phyloP scores from a whole-genome alignment of 768 basidiomycete genomes.

The Naematelia encephala region DNA sequence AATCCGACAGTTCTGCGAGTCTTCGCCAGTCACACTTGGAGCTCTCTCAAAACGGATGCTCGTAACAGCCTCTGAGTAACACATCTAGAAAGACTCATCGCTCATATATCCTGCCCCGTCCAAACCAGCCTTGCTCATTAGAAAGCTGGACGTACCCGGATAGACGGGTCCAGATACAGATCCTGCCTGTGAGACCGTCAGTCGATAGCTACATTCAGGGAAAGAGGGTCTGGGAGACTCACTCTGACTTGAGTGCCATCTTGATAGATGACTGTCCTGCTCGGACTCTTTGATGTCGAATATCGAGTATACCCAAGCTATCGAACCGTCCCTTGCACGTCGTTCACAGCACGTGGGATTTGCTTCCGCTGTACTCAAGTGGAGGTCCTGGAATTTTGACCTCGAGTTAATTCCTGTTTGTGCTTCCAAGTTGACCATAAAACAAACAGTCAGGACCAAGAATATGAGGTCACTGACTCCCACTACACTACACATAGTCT shows the following conservation, averaged over 20 bases:
- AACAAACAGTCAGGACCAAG: background rate
- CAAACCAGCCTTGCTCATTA: too few relatives aligned
- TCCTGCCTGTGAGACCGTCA: conserved; percentile 49
- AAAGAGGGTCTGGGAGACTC: conserved; percentile 14
- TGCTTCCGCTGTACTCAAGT: background rate
- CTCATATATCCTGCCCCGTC: too few relatives aligned
- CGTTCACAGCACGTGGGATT: background rate
- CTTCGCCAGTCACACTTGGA: too few relatives aligned
- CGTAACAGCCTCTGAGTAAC: too few relatives aligned
- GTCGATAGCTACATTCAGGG: background rate
- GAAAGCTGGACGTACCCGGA: conserved; percentile 66
- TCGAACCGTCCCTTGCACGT: too few relatives aligned
- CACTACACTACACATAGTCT: conserved; percentile 3
- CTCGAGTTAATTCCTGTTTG: too few relatives aligned
- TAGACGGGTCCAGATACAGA: conserved; percentile 87
- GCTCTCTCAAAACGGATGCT: too few relatives aligned
- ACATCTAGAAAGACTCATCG: too few relatives aligned
- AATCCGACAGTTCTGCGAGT: too few relatives aligned
- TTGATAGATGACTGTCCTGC: conserved; percentile 1
- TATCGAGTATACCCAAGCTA: background rate
- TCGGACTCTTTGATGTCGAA: background rate
- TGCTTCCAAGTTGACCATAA: too few relatives aligned
- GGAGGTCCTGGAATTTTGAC: conserved; percentile 1
- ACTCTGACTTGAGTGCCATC: conserved; percentile 39
- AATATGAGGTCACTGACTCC: conserved; percentile 18